Evolutionary conservation across 441 rosid species (phyloP).

Genomic region (Omphalea diandra): DNA sequence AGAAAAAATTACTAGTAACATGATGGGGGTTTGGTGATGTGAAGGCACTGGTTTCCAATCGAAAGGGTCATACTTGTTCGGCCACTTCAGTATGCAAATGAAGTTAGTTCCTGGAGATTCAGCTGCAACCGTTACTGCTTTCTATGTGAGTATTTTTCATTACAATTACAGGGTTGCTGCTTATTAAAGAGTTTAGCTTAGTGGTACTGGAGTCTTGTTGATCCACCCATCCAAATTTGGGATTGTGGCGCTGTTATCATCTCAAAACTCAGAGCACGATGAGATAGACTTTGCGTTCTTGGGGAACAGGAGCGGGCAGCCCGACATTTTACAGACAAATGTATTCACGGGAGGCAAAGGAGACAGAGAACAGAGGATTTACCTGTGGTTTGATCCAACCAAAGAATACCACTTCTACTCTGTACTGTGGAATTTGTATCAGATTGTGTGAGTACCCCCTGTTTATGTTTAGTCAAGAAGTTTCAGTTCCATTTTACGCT

Average conservation of each 20-base stretch:
- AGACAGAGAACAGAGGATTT: conserved; percentile 55
- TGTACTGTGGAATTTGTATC: conserved; percentile 59
- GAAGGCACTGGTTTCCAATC: conserved; percentile 79
- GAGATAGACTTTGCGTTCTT: conserved; percentile 73
- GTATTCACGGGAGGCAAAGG: conserved; percentile 63
- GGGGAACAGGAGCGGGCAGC: conserved; percentile 69
- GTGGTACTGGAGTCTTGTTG: no score
- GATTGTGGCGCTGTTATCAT: conserved; percentile 49
- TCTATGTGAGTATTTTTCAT: conserved; percentile 46
- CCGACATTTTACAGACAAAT: conserved; percentile 63
- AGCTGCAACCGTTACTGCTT: conserved; percentile 87
- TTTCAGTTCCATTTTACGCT: not conserved
- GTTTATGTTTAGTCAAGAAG: not conserved
- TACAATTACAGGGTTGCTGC: no score
- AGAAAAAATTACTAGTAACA: no score
- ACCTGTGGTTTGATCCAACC: conserved; percentile 63
- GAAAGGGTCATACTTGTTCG: conserved; percentile 76
- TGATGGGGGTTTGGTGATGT: not conserved
- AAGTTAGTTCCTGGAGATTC: conserved; percentile 83
- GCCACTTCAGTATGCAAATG: conserved; percentile 83
- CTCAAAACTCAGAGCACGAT: conserved; percentile 74
- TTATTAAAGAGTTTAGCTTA: no score
- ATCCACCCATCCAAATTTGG: no score
- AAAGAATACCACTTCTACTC: conserved; percentile 47
- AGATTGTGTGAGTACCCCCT: conserved; percentile 34